A percentile compares a stretch with the other conserved stretches of the same genome.
phyloP scores from a whole-genome alignment of 2,329 filamentous ascomycete genomes.

The Curvularia sp. region DNA sequence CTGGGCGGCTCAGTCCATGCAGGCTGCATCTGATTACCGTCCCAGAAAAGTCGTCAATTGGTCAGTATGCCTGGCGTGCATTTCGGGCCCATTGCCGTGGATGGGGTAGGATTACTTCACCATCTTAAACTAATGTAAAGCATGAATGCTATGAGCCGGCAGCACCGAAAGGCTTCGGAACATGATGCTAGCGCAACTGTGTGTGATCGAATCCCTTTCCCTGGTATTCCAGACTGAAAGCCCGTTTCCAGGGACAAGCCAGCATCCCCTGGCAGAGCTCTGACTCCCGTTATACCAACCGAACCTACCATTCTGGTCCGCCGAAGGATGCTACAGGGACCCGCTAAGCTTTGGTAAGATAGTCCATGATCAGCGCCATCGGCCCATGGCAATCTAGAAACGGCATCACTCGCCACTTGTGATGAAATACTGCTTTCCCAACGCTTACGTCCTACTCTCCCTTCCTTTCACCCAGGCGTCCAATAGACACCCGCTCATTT shows the following conservation, averaged over 20 bases:
- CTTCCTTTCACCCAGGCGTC: constrained; percentile 26
- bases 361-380: constrained; percentile 41
- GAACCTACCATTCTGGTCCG: constrained; percentile 13
- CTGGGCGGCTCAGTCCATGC: constrained; percentile 24
- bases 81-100: constrained; percentile 16
- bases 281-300: constrained; percentile 16
- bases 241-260: constrained; percentile 5
- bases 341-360: constrained; percentile 42
- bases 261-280: constrained; percentile 5
- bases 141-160: constrained; percentile 8
- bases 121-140: constrained; percentile 16
- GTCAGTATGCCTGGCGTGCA: constrained; percentile 19
- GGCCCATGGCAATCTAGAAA: constrained; percentile 48
- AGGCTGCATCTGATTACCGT: constrained; percentile 20
- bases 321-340: constrained; percentile 25
- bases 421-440: constrained; percentile 33
- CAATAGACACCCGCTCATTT: constrained; percentile 22
- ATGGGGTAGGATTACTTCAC: constrained; percentile 31
- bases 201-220: constrained; percentile 5
- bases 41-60: constrained; percentile 19
- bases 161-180: constrained; percentile 8
- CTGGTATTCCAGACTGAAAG: constrained; percentile 8
- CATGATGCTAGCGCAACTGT: constrained; percentile 1
- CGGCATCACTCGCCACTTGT: constrained; percentile 46
- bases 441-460: constrained; percentile 28